Percentiles rank a stretch among this genome's conserved stretches.
These are phyloP conservation scores for Tulasnella sp. DNA, from an alignment of 768 basidiomycete genomes.

Conservation along the genomic window DNA sequence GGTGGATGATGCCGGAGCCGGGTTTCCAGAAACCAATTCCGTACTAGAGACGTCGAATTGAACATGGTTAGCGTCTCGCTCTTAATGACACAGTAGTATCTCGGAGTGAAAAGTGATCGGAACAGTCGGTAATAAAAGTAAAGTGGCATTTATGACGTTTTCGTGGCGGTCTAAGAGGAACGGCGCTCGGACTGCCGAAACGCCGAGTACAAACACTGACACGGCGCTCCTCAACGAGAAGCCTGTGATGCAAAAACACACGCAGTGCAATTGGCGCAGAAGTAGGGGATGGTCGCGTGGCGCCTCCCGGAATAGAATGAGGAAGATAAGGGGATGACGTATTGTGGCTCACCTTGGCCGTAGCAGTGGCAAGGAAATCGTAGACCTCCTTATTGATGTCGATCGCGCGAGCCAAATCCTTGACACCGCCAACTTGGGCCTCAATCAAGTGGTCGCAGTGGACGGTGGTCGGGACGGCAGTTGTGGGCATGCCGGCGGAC, in stretches of 20 bases:
- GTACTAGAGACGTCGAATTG: slow-evolving; percentile 51
- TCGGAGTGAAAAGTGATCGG: neutral
- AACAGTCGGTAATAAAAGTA: neutral
- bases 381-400: slow-evolving; percentile 98
- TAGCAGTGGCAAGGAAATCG: slow-evolving; percentile 96
- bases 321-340: neutral
- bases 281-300: neutral
- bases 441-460: slow-evolving; percentile 99
- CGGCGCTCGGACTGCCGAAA: neutral
- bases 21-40: slow-evolving; percentile 99
- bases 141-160: neutral
- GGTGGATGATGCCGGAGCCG: slow-evolving; percentile 98
- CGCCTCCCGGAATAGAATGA: neutral
- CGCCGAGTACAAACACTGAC: no score
- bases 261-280: neutral
- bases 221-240: neutral
- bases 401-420: slow-evolving; percentile 90
- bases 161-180: neutral
- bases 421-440: slow-evolving; percentile 88
- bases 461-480: slow-evolving; percentile 96
- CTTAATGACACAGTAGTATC: neutral
- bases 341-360: slow-evolving; percentile 64
- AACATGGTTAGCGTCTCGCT: slow-evolving; percentile 21
- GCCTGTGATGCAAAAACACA: neutral
- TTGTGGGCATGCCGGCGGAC: slow-evolving; percentile 98